phyloP scores from a whole-genome alignment of 257 asterid genomes.

The Solanum sitiens region DNA sequence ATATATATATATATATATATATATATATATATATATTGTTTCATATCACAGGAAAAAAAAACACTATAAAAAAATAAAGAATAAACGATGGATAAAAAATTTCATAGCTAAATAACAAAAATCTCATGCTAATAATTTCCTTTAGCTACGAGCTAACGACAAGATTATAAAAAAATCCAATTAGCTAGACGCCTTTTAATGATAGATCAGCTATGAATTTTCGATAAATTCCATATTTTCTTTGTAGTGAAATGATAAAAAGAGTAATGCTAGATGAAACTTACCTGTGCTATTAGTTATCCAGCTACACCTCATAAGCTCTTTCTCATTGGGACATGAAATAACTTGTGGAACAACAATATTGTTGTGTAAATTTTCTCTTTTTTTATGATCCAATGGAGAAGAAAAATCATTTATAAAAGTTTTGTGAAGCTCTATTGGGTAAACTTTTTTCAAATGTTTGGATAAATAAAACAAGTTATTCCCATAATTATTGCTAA shows the following conservation, averaged over 20 bases:
- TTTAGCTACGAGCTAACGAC: not conserved
- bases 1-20: no score
- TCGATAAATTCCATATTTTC: not conserved
- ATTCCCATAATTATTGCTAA: slow-evolving; percentile 5
- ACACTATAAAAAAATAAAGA: no score
- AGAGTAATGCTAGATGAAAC: not conserved
- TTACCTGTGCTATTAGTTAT: slow-evolving; percentile 68
- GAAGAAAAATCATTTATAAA: slow-evolving; percentile 55
- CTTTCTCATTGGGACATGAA: slow-evolving; percentile 23
- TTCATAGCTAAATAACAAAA: no score
- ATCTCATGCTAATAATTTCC: no score
- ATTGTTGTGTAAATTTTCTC: slow-evolving; percentile 2
- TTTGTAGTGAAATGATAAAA: not conserved
- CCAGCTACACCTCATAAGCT: slow-evolving; percentile 73
- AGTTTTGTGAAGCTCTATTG: slow-evolving; percentile 44
- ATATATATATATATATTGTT: no score
- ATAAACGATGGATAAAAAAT: not conserved
- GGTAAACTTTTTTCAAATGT: slow-evolving; percentile 59
- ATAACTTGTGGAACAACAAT: slow-evolving; percentile 6
- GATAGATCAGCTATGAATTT: no score
- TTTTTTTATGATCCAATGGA: slow-evolving; percentile 36
- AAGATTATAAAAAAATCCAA: no score
- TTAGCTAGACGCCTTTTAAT: no score
- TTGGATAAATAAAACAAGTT: not conserved
- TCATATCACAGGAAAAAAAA: no score